These are phyloP conservation scores for Quercus lobata DNA, from an alignment of 331 rosid genomes.

Conservation along the genomic window DNA sequence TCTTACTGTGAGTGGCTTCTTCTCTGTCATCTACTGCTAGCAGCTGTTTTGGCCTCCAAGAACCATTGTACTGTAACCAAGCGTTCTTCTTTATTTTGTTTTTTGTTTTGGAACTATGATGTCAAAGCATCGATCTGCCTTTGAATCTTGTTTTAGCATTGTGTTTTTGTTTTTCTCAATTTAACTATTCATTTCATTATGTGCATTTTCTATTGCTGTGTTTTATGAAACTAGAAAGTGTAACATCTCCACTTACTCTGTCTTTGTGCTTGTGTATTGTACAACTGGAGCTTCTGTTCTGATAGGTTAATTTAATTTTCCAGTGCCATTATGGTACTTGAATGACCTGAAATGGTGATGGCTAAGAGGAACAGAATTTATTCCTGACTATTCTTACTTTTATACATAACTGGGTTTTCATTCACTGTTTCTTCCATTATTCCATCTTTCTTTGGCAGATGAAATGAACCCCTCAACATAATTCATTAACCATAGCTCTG, in stretches of 20 bases:
- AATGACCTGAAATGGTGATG: not conserved
- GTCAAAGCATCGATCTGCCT: not conserved
- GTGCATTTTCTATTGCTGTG: not conserved
- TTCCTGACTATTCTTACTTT: not conserved
- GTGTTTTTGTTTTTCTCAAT: not conserved
- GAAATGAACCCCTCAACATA: no score
- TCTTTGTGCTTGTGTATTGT: not conserved
- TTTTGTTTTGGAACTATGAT: not conserved
- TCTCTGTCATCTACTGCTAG: slow-evolving; percentile 34
- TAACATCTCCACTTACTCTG: not conserved
- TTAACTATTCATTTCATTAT: not conserved
- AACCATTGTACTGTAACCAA: slow-evolving; percentile 46
- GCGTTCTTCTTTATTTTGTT: not conserved
- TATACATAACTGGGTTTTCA: no score
- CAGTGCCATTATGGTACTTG: not conserved
- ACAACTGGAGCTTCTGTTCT: not conserved
- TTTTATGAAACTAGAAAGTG: not conserved
- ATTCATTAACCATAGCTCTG: no score
- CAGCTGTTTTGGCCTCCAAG: slow-evolving; percentile 62
- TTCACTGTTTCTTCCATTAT: no score
- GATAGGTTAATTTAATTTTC: not conserved
- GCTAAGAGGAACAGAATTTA: no score
- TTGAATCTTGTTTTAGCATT: not conserved
- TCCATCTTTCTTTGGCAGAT: no score
- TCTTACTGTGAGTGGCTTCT: slow-evolving; percentile 25